Conservation (phyloP, 192 early-diverging fungal species). For the Podila horticola region DNA sequence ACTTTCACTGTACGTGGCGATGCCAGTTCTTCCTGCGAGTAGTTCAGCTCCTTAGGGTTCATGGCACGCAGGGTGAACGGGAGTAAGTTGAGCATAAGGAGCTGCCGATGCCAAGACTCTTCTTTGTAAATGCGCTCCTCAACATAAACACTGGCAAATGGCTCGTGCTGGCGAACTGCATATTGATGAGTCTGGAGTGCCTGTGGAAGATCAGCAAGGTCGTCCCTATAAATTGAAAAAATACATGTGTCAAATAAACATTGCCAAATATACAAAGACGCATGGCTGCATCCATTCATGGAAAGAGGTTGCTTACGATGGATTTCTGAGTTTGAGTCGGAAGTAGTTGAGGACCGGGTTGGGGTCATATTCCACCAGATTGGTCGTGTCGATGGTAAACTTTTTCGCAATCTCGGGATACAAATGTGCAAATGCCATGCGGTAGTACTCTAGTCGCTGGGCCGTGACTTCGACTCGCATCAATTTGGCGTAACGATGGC, state of each 20-base stretch:
- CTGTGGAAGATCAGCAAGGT: not conserved
- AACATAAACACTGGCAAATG: not conserved
- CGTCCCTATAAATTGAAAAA: not conserved
- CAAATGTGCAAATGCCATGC: constrained; percentile 16
- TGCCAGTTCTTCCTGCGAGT: too few relatives aligned
- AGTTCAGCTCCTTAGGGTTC: not conserved
- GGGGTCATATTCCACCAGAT: constrained; percentile 29
- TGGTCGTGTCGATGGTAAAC: constrained; percentile 18
- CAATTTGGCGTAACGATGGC: constrained; percentile 37
- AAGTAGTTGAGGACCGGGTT: constrained; percentile 18
- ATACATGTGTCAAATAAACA: too few relatives aligned
- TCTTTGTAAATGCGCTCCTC: not conserved
- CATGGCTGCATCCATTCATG: too few relatives aligned
- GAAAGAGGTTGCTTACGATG: constrained; percentile 9
- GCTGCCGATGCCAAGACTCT: not conserved
- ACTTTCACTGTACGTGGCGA: too few relatives aligned
- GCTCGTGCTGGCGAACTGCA: not conserved
- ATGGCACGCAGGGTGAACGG: not conserved
- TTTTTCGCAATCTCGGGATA: constrained; percentile 12
- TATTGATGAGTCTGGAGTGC: not conserved
- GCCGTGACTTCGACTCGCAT: constrained; percentile 5
- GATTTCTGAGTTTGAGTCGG: not conserved
- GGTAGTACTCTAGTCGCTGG: constrained; percentile 22
- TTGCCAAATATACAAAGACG: too few relatives aligned
- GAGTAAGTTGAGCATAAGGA: not conserved